Base-by-base conservation (phyloP, 2,329 filamentous ascomycete genomes). In the Pyricularia sp. region DNA sequence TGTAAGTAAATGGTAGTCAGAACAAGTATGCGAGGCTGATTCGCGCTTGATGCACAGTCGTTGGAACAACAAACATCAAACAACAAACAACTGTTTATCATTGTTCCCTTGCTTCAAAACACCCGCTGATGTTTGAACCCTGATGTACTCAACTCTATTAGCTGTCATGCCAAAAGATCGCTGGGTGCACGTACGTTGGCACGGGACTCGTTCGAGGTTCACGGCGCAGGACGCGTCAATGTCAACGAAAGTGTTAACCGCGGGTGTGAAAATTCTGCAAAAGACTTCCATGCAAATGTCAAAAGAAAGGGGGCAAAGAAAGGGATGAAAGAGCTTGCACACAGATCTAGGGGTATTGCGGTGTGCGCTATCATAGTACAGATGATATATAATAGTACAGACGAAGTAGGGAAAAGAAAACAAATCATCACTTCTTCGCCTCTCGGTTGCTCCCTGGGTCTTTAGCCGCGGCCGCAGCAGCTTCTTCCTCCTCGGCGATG, bases 401-500 rank as follows among this genome's bases (percentile, higher is more conserved):
- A 26, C 58, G 9, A 14, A 25, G 23, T 61, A 33, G 31, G 10
- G 10, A 33, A 33, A 33, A 33, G 10, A 50, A 20, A 50, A 20
- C 2, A 25, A 61, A 11, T 12, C 58, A 25, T 50, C n/a, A 50
- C 68, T 73, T 73, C 70, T 72, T 74, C 23, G 68, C 69, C 59
- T 70, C 72, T 64, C 68, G 10, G 65, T 66, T 30, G 71, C 71
- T 63, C 73, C 74, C 10, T 70, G 67, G 17, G 67, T 70, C n/a
- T 33, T 42, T 61, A 14, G 70, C 69, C 31, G 68, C 66, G 20
- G 70, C 71, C 3, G 73, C 73, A 14, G 76, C 75, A 23, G 76
- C 77, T 66, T 83, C 84, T 76, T 89, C 83, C 71, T 90, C 88
- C 11, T 90, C 87, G 20, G 81, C 84, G 68, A 92, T 82, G 72